Percentiles rank a stretch among this genome's conserved stretches.
Conservation (phyloP, 2,329 filamentous ascomycete species). For the Talaromyces sp. region DNA sequence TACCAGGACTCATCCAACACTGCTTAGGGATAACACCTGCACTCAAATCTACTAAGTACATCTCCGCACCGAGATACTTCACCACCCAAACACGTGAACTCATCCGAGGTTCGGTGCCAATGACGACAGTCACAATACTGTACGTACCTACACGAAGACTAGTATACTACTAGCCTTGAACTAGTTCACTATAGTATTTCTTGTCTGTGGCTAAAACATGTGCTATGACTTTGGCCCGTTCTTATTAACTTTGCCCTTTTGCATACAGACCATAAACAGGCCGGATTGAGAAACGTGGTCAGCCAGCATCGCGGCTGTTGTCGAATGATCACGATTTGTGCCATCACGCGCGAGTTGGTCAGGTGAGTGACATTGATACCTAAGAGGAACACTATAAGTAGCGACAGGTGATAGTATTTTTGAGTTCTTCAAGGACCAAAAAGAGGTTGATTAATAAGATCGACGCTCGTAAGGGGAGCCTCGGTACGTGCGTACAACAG, state of each 20-base stretch:
- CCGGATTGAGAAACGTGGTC: not conserved
- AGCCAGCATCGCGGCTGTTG: not conserved
- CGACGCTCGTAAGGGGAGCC: not conserved
- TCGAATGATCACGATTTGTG: slow-evolving; percentile 3
- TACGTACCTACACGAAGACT: not conserved
- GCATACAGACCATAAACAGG: not conserved
- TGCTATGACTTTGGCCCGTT: not conserved
- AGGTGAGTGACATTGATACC: not conserved
- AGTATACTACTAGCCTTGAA: not conserved
- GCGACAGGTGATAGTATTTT: not conserved
- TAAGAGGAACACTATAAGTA: no score
- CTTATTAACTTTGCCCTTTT: not conserved
- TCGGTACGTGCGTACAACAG: not conserved
- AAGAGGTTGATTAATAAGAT: not conserved
- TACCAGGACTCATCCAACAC: no score
- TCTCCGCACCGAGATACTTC: not conserved
- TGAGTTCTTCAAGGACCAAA: no score
- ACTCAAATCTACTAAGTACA: no score
- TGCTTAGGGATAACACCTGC: no score
- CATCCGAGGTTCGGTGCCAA: not conserved
- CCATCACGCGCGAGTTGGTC: not conserved
- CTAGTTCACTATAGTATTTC: not conserved
- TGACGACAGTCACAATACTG: not conserved
- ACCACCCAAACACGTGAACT: not conserved
- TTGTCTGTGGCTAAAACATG: not conserved